A percentile compares a stretch with the other conserved stretches of the same genome.
phyloP scores from a whole-genome alignment of 75 land plant species.

The Sequoia sempervirens region DNA sequence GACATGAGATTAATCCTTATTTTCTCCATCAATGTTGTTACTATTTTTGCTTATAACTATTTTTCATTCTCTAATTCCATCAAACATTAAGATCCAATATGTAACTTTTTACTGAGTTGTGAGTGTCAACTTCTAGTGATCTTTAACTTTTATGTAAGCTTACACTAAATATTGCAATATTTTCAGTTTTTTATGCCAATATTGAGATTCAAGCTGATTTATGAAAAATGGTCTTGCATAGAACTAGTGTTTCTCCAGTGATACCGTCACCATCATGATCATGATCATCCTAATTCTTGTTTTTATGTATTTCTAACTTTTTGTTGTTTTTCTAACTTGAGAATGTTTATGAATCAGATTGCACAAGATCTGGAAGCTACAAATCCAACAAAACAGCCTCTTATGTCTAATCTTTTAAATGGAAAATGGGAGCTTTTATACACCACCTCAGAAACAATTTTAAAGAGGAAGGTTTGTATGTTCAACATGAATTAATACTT shows the following conservation, averaged over 20 bases:
- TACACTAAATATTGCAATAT: neutral
- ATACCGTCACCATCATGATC: neutral
- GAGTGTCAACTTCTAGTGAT: neutral
- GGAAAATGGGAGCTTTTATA: slow-evolving; percentile 99
- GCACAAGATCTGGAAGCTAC: slow-evolving; percentile 72
- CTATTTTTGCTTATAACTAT: too few species aligned
- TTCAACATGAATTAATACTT: slow-evolving; percentile 1
- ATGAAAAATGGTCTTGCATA: neutral
- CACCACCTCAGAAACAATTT: slow-evolving; percentile 80
- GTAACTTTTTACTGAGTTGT: neutral
- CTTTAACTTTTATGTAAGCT: neutral
- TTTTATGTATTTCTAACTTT: neutral
- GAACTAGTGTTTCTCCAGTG: neutral
- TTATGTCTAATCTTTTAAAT: slow-evolving; percentile 74
- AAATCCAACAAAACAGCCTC: slow-evolving; percentile 69
- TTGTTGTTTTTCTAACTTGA: neutral
- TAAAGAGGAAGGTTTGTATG: slow-evolving; percentile 56
- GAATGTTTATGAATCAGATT: slow-evolving; percentile 39
- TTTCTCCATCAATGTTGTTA: neutral
- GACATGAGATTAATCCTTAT: neutral
- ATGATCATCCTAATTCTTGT: neutral
- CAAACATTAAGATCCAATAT: neutral
- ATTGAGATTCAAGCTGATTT: neutral
- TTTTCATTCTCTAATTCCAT: neutral
- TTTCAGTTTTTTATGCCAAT: neutral